These are phyloP conservation scores for Brassica nigra DNA, from an alignment of 345 rosid genomes.

Conservation along the genomic window DNA sequence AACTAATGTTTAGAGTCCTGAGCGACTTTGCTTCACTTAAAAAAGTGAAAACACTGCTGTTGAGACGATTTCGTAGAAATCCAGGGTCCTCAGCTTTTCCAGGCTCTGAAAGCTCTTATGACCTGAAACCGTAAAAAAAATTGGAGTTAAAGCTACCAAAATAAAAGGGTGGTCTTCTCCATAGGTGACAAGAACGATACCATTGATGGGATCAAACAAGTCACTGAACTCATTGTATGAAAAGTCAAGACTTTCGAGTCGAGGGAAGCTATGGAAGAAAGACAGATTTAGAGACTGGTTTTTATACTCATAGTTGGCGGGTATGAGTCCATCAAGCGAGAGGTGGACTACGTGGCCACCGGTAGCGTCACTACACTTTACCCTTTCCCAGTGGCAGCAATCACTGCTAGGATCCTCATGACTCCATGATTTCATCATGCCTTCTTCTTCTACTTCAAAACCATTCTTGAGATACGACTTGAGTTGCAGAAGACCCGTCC, in stretches of 20 bases:
- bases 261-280: constrained; percentile 21
- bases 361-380: neutral
- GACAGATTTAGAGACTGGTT: neutral
- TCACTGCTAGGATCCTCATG: neutral
- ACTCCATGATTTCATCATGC: neutral
- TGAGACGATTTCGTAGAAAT: too few relatives aligned
- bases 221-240: neutral
- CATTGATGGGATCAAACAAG: constrained; percentile 13
- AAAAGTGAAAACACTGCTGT: too few relatives aligned
- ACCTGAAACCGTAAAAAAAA: too few relatives aligned
- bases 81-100: too few relatives aligned
- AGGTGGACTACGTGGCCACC: constrained; percentile 8
- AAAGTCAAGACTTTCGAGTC: constrained; percentile 1
- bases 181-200: neutral
- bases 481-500: neutral
- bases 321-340: neutral
- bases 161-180: neutral
- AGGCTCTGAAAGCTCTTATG: too few relatives aligned
- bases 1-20: neutral
- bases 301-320: neutral
- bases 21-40: neutral
- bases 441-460: neutral
- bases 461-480: neutral
- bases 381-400: neutral
- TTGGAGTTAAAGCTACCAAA: too few relatives aligned